Percentiles rank a stretch among this genome's conserved stretches.
phyloP scores from a whole-genome alignment of 1,139 yeast genomes.

The Pichia sp. region DNA sequence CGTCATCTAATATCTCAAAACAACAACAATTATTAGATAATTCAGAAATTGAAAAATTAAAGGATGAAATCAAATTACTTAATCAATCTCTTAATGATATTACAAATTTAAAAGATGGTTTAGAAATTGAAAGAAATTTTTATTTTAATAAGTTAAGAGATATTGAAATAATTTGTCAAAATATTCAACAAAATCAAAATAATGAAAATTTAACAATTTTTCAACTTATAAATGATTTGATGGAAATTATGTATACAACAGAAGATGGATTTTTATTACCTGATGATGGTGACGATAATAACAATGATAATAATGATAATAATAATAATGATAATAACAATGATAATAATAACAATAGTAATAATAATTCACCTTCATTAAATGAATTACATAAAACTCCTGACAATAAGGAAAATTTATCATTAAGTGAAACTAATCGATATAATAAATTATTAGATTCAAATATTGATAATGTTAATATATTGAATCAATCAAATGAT shows the following conservation, averaged over 20 bases:
- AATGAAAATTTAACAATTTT: slow-evolving; percentile 21
- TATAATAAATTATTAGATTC: background rate
- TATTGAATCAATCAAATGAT: background rate
- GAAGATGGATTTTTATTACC: slow-evolving; percentile 67
- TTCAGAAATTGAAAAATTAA: background rate
- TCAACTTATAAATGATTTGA: slow-evolving; percentile 55
- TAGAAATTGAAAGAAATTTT: slow-evolving; percentile 77
- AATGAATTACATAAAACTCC: background rate
- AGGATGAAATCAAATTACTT: background rate
- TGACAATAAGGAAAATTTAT: background rate
- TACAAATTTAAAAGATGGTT: slow-evolving; percentile 30
- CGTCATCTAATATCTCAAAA: background rate
- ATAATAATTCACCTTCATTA: too few relatives aligned
- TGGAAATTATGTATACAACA: slow-evolving; percentile 70
- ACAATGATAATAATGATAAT: background rate
- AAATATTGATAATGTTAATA: background rate
- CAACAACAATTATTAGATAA: background rate
- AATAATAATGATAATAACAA: background rate
- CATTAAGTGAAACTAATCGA: background rate
- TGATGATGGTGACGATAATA: slow-evolving; percentile 23
- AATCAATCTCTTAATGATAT: background rate
- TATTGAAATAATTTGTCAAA: slow-evolving; percentile 74
- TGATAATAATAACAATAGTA: background rate
- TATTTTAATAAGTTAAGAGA: slow-evolving; percentile 86
- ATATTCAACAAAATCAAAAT: slow-evolving; percentile 36